phyloP scores from a whole-genome alignment of 108 stramenopile species.

The Aurantiochytrium sp. region DNA sequence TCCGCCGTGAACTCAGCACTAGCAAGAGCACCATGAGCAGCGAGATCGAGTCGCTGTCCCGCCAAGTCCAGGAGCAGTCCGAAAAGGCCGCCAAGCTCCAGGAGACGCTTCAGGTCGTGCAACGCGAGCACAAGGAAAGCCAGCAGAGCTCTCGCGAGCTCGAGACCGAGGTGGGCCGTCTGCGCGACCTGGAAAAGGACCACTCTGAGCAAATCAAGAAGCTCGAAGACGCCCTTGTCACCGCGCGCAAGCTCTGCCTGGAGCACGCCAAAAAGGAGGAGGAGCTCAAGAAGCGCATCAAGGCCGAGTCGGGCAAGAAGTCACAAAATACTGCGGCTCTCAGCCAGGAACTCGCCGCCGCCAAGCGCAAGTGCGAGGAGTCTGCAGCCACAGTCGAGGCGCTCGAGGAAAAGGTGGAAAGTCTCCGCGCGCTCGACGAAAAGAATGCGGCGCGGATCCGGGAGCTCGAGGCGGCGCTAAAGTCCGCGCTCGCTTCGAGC shows the following conservation, averaged over 20 bases:
- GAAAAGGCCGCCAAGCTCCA: too few relatives aligned
- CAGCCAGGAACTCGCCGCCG: neutral
- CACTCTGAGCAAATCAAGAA: neutral
- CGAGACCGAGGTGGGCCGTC: neutral
- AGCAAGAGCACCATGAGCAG: too few relatives aligned
- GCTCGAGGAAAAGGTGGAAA: neutral
- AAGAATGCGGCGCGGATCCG: neutral
- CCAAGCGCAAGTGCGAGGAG: neutral
- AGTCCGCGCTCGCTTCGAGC: neutral
- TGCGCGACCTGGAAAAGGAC: neutral
- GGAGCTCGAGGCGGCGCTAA: neutral
- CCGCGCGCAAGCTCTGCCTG: neutral
- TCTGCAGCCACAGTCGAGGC: neutral
- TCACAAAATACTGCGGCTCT: neutral
- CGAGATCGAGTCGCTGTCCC: too few relatives aligned
- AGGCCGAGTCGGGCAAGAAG: neutral
- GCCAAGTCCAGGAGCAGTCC: too few relatives aligned
- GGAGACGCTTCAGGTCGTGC: too few relatives aligned
- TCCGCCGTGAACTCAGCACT: neutral
- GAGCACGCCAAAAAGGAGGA: neutral
- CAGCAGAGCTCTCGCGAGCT: neutral
- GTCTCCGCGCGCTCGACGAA: neutral
- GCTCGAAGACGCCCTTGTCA: neutral
- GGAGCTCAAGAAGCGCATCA: neutral
- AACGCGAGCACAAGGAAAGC: neutral